A percentile compares a stretch with the other conserved stretches of the same genome.
These are phyloP conservation scores for Coemansia erecta DNA, from an alignment of 192 early-diverging fungal species.

Conservation along the genomic window DNA sequence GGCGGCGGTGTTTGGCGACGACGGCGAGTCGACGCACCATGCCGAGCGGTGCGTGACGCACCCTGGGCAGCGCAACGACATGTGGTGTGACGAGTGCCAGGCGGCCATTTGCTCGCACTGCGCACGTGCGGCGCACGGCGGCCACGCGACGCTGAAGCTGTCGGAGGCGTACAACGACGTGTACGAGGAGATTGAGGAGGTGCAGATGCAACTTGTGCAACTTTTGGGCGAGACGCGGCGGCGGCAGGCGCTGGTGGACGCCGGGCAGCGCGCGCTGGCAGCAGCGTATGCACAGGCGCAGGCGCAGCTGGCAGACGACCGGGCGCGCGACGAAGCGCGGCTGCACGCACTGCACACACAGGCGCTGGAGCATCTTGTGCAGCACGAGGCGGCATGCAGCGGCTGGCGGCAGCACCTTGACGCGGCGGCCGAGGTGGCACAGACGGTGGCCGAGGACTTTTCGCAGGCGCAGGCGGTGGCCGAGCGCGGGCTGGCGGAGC, in stretches of 20 bases:
- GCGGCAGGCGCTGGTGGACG: conserved; percentile 22
- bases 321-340: neutral
- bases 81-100: conserved; percentile 43
- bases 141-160: conserved; percentile 26
- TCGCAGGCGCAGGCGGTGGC: conserved; percentile 35
- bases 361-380: neutral
- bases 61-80: conserved; percentile 36
- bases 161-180: conserved; percentile 47
- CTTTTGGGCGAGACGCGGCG: conserved; percentile 31
- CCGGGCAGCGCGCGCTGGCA: neutral
- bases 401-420: conserved; percentile 35
- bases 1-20: neutral
- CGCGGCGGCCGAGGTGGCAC: conserved; percentile 25
- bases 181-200: conserved; percentile 36
- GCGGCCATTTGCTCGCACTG: conserved; percentile 36
- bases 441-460: conserved; percentile 41
- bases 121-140: conserved; percentile 9
- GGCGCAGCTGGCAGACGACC: conserved; percentile 5
- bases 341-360: neutral
- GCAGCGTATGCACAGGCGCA: conserved; percentile 14
- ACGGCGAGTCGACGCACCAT: neutral
- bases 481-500: conserved; percentile 15
- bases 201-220: conserved; percentile 31
- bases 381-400: conserved; percentile 4
- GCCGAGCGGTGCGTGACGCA: conserved; percentile 41